These are phyloP conservation scores for Oryza glaberrima DNA, from an alignment of 176 grass and related monocot genomes.

Conservation along the genomic window DNA sequence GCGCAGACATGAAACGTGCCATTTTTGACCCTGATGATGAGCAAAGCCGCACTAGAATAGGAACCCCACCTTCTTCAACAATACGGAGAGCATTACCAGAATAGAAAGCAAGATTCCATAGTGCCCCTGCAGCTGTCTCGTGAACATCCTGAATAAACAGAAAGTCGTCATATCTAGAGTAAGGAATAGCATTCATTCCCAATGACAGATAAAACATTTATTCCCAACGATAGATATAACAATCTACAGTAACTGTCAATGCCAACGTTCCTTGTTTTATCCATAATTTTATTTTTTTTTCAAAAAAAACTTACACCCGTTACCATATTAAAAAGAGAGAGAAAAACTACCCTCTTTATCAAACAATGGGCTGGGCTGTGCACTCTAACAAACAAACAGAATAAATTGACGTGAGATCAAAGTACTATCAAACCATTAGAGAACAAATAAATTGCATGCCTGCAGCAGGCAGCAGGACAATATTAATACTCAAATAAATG, in stretches of 20 bases:
- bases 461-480: neutral
- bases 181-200: neutral
- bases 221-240: neutral
- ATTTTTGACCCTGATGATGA: constrained; percentile 92
- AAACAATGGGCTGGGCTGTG: no score
- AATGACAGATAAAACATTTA: constrained; percentile 10
- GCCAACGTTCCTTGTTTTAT: neutral
- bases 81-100: constrained; percentile 86
- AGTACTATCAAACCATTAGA: neutral
- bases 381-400: neutral
- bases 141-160: constrained; percentile 87
- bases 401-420: constrained; percentile 29
- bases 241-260: constrained; percentile 21
- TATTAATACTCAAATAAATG: neutral
- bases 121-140: constrained; percentile 98
- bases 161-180: constrained; percentile 14
- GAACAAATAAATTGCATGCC: constrained; percentile 6
- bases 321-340: neutral
- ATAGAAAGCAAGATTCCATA: constrained; percentile 99
- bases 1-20: constrained; percentile 98
- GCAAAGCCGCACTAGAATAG: constrained; percentile 88
- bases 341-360: no score
- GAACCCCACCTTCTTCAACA: constrained; percentile 97
- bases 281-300: neutral
- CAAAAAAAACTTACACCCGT: neutral